Percentiles rank a stretch among this genome's conserved stretches.
Conservation (phyloP, 805 yeast species). For the Ogataea angusta region DNA sequence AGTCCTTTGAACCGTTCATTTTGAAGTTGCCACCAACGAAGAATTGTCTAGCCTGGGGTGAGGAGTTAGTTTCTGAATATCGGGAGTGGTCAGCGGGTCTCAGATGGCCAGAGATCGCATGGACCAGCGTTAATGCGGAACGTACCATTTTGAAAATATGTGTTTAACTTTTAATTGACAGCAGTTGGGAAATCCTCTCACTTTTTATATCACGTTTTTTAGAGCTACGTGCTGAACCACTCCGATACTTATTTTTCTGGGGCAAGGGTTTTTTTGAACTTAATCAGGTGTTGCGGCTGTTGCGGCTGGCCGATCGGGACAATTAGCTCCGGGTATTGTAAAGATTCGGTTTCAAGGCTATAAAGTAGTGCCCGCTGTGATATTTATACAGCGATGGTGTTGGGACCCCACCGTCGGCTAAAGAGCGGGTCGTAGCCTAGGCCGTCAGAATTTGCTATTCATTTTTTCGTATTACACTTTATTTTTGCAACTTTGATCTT, state of each 20-base stretch:
- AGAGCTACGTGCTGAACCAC: conserved; percentile 7
- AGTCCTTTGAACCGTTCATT: conserved; percentile 91
- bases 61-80: conserved; percentile 14
- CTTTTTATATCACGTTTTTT: conserved; percentile 6
- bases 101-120: conserved; percentile 19
- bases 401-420: not conserved
- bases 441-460: not conserved
- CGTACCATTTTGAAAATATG: conserved; percentile 23
- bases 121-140: conserved; percentile 19
- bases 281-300: conserved; percentile 4
- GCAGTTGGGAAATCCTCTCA: not conserved
- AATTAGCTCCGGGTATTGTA: conserved; percentile 7
- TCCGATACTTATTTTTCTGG: conserved; percentile 9
- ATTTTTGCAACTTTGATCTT: conserved; percentile 13
- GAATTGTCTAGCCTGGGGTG: conserved; percentile 44
- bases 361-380: not conserved
- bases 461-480: not conserved
- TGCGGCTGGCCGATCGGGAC: conserved; percentile 6
- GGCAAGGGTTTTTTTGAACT: conserved; percentile 6
- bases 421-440: conserved; percentile 4
- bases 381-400: conserved; percentile 1
- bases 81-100: conserved; percentile 12
- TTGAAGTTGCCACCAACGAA: conserved; percentile 99
- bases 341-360: not conserved
- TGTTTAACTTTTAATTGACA: not conserved